Base-by-base conservation (phyloP, 257 asterid genomes). In the Solanum arcanum region DNA sequence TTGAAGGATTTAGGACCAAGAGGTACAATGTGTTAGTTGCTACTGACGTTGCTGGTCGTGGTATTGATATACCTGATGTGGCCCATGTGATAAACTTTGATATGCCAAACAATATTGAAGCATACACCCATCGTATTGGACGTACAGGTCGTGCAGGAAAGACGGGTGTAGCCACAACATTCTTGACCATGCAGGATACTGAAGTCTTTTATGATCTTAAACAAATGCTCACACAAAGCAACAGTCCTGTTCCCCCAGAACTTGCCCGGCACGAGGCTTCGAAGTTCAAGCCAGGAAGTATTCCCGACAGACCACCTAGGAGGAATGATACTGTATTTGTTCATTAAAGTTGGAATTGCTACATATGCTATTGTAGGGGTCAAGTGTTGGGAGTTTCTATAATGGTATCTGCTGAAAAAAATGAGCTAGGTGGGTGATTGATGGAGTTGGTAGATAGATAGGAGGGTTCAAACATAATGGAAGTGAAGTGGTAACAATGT, bases 11-110 rank as follows among this genome's bases (percentile, higher is more conserved):
- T 86, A 90, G 94, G 92, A 91, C 92, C 39, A 91, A 93, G 90
- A 91, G 92, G 85, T 93, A 83, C 73, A 92, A 89, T 89, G 93
- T 93, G 27, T 88, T 93, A 89, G 95, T 93, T 83, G 95, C 94
- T 23, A 93, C 96, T 21, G 94, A 93, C 62, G 94, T 93, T 16
- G 94, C 94, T 42, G 96, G 96, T 16, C 96, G 96, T 88, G 96
- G 94, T 66, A 93, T 93, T 78, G 94, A 93, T 86, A 93, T 92
- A 84, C 94, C 94, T 37, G 96, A 92, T 86, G 94, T 93, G 83
- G 93, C 94, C n/a, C 94, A 93, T 88, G 94, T 93, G 70, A 90
- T 93, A 70, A 93, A 93, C 87, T 84, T 89, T 59, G 94, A 93
- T 85, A 93, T 92, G 94, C 96, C 94, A 21, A 78, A 78, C 66